Percentiles rank a stretch among this genome's conserved stretches.
Evolutionary conservation across 768 basidiomycete genomes (phyloP).

Genomic region (Calocybe indica): DNA sequence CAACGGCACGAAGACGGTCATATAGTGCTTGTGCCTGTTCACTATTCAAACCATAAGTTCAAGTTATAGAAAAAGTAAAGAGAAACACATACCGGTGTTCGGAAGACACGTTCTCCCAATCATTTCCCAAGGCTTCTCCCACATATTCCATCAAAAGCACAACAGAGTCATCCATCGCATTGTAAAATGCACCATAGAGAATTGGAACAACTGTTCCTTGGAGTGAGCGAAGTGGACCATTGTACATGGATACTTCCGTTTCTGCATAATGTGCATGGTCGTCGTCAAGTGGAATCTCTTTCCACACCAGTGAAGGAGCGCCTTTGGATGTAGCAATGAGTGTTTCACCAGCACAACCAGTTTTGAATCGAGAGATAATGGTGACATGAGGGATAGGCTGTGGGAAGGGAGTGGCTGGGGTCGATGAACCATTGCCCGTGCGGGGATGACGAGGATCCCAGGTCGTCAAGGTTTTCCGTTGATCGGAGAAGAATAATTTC

Average conservation of each 20-base stretch:
- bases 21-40: slow-evolving; percentile 1
- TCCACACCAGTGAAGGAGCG: not conserved
- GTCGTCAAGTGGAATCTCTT: slow-evolving; percentile 1
- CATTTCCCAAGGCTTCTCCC: slow-evolving; percentile 1
- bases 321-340: not conserved
- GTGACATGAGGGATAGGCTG: not conserved
- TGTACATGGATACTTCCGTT: slow-evolving; percentile 1
- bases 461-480: not conserved
- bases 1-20: not conserved
- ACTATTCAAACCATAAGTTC: not conserved
- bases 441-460: not conserved
- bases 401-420: not conserved
- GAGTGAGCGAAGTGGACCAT: slow-evolving; percentile 2
- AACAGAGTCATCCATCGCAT: not conserved
- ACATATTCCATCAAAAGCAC: slow-evolving; percentile 1
- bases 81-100: slow-evolving; percentile 1
- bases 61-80: not conserved
- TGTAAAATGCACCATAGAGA: slow-evolving; percentile 1
- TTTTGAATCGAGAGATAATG: not conserved
- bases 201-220: slow-evolving; percentile 1
- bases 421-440: not conserved
- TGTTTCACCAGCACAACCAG: not conserved
- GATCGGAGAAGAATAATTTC: not conserved
- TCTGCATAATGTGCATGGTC: slow-evolving; percentile 1
- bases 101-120: not conserved